These are phyloP conservation scores for Apophysomyces sp. DNA, from an alignment of 371 early-diverging fungal genomes.

Conservation along the genomic window DNA sequence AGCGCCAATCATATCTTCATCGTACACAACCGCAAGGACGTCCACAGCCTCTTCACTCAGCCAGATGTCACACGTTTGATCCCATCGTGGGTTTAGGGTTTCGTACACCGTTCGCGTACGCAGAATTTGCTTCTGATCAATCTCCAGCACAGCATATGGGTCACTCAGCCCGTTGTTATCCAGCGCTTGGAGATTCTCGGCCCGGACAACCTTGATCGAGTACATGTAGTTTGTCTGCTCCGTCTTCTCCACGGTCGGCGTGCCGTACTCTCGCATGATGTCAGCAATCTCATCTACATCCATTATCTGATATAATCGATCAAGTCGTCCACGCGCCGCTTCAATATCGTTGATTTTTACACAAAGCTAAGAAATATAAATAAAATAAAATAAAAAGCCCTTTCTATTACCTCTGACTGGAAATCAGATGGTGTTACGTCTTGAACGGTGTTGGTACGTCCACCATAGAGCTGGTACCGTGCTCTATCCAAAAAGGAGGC, in stretches of 20 bases:
- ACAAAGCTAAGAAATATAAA: slow-evolving; percentile 41
- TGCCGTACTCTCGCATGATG: slow-evolving; percentile 42
- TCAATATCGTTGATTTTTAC: slow-evolving; percentile 70
- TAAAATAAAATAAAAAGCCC: not conserved
- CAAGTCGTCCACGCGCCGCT: slow-evolving; percentile 59
- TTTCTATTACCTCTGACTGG: slow-evolving; percentile 46
- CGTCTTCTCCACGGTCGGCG: slow-evolving; percentile 23
- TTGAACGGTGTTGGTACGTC: slow-evolving; percentile 22
- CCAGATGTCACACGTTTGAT: slow-evolving; percentile 83
- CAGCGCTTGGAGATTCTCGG: slow-evolving; percentile 52
- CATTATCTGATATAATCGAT: slow-evolving; percentile 64
- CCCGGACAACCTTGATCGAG: slow-evolving; percentile 61
- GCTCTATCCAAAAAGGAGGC: slow-evolving; percentile 40
- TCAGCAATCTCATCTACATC: slow-evolving; percentile 62
- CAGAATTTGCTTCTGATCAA: slow-evolving; percentile 51
- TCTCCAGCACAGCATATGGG: slow-evolving; percentile 76
- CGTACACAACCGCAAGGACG: slow-evolving; percentile 71
- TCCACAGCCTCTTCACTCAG: slow-evolving; percentile 56
- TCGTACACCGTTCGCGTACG: slow-evolving; percentile 69
- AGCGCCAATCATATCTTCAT: slow-evolving; percentile 77
- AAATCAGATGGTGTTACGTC: slow-evolving; percentile 55
- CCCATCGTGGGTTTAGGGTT: slow-evolving; percentile 87
- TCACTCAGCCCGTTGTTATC: slow-evolving; percentile 64
- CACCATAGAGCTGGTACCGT: slow-evolving; percentile 36
- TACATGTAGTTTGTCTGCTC: slow-evolving; percentile 44